Evolutionary conservation across 1,284 basidiomycete species (phyloP), one percentile per base, ranked within the genome.

Genomic region (Ceratobasidium papillatum): DNA sequence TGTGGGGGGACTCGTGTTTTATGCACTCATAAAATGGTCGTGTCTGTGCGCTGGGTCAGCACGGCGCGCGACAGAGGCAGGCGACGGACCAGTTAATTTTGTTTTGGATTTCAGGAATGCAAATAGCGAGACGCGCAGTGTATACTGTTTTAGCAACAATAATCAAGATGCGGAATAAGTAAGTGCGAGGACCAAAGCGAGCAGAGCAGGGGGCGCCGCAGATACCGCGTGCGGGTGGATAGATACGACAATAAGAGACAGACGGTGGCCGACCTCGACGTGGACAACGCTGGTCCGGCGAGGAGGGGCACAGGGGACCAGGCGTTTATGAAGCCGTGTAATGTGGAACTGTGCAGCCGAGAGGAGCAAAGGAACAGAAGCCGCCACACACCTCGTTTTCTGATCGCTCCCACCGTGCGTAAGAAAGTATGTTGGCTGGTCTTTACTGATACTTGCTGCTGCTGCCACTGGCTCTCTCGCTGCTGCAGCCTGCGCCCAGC

Each of bases 161-260:
- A 71, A 71, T 69, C 68, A 71, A 61, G 54, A 59, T 68, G 52
- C 51, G 52, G 65, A 69, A 69, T 69, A 69, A 69, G 65, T 69
- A 69, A 69, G 49, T 58, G 64, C 64, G 47, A 66, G 38, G 36
- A 41, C 59, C 61, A 63, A 63, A 63, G 61, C 61, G 43, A 63
- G 22, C 32, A 63, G 47, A 63, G 61, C 59, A 12, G 59, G 30
- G 38, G 32, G 36, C 36, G 17, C 25, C 11, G 38, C 49, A 56
- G 52, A n/a, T 22, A 43, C 65, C 65, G 49, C 65, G 65, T 69
- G 65, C 41, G 19, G 36, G 17, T 38, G 43, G 65, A 69, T 69
- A 69, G 65, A 69, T 69, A 69, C 22, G 65, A 58, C 25, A 58
- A 69, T 56, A 32, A 69, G 25, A 45, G 12, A 58, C 32, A 27